Evolutionary conservation across 345 rosid species (phyloP).

Genomic region (Lepidium aucheri): DNA sequence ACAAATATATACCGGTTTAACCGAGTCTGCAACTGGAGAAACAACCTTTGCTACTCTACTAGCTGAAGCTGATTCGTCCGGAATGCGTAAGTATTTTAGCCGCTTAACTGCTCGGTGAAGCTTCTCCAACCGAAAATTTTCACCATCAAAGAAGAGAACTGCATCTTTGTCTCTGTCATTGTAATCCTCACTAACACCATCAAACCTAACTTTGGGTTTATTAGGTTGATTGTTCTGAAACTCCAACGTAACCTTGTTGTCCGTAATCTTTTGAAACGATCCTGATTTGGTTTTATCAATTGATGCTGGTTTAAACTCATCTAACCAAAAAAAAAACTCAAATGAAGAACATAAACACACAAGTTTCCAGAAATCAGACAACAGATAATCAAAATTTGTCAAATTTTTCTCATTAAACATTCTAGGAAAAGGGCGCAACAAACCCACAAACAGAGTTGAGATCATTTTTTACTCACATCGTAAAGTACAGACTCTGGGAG

Average conservation of each 20-base stretch:
- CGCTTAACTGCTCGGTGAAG: conserved; percentile 64
- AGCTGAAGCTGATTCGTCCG: conserved; percentile 41
- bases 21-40: conserved; percentile 11
- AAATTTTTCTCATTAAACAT: too few relatives aligned
- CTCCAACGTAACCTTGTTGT: conserved; percentile 60
- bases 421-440: neutral
- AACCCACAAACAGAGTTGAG: neutral
- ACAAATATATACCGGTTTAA: conserved; percentile 29
- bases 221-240: conserved; percentile 68
- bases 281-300: conserved; percentile 62
- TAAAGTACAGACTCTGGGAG: conserved; percentile 60
- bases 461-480: conserved; percentile 38
- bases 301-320: conserved; percentile 85
- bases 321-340: conserved; percentile 19
- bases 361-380: neutral
- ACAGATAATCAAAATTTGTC: neutral
- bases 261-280: conserved; percentile 48
- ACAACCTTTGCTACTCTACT: conserved; percentile 32
- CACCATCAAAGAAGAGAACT: conserved; percentile 61
- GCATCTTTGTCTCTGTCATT: conserved; percentile 53
- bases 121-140: conserved; percentile 51
- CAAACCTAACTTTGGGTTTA: conserved; percentile 60
- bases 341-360: neutral
- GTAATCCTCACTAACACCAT: conserved; percentile 62
- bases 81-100: conserved; percentile 46